Evolutionary conservation across 225 moss, liverwort and hornwort genomes (phyloP).

Genomic region (Lunularia cruciata): DNA sequence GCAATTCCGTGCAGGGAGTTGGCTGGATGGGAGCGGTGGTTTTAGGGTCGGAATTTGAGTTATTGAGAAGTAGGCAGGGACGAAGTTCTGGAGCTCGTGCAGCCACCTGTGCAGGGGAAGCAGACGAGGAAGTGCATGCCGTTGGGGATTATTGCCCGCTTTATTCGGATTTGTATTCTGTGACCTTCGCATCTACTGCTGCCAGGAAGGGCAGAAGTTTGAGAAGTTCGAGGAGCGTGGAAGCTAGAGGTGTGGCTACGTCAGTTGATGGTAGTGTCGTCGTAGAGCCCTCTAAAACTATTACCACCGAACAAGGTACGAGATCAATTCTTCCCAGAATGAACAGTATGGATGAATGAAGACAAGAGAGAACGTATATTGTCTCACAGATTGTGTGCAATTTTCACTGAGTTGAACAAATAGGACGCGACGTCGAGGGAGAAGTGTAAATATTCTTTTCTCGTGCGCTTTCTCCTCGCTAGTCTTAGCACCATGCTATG

Average conservation of each 20-base stretch:
- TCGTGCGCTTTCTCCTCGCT: too few relatives aligned
- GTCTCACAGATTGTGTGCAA: too few relatives aligned
- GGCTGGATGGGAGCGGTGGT: constrained; percentile 14
- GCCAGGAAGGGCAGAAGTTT: neutral
- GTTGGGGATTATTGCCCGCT: constrained; percentile 31
- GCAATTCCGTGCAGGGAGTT: neutral
- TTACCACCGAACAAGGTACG: constrained; percentile 31
- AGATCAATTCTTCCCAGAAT: neutral
- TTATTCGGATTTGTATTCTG: constrained; percentile 28
- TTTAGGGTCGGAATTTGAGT: neutral
- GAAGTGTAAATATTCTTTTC: too few relatives aligned
- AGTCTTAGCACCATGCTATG: too few relatives aligned
- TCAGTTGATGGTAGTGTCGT: constrained; percentile 27
- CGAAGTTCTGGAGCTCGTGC: neutral
- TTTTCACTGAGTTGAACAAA: too few relatives aligned
- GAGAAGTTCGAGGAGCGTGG: constrained; percentile 1
- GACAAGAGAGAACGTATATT: too few relatives aligned
- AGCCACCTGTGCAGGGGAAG: neutral
- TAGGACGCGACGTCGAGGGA: too few relatives aligned
- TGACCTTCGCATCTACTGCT: constrained; percentile 16
- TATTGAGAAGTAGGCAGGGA: neutral
- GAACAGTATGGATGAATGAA: too few relatives aligned
- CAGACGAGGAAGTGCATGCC: constrained; percentile 16
- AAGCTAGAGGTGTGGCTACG: constrained; percentile 10
- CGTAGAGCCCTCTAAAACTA: constrained; percentile 13